phyloP scores from a whole-genome alignment of 2,329 filamentous ascomycete species.

The Colletotrichum falcatum region DNA sequence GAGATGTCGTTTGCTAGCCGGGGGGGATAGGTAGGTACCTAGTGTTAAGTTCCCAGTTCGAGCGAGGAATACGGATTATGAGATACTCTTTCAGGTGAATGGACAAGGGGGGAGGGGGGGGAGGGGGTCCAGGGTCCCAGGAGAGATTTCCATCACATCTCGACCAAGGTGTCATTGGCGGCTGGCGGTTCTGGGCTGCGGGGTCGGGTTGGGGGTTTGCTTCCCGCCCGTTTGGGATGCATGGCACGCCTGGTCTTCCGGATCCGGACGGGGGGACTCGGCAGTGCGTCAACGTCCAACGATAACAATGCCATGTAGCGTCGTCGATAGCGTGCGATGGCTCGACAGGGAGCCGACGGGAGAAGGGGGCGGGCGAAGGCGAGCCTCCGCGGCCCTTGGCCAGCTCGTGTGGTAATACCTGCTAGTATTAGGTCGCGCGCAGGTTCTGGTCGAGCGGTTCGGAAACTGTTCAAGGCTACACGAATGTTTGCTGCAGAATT shows the following conservation, averaged over 20 bases:
- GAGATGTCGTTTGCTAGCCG: conserved; percentile 5
- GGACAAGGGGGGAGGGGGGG: not conserved
- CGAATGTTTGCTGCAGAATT: conserved; percentile 19
- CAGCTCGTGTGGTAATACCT: not conserved
- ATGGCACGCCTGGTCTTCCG: conserved; percentile 17
- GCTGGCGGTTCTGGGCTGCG: conserved; percentile 26
- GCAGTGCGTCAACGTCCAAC: not conserved
- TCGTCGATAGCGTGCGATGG: not conserved
- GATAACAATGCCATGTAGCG: not conserved
- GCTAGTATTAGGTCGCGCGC: conserved; percentile 10
- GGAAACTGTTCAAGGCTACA: not conserved
- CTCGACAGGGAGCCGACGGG: not conserved
- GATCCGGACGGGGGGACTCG: conserved; percentile 21
- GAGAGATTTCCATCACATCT: conserved; percentile 26
- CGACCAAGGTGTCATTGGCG: conserved; percentile 23
- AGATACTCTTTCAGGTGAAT: not conserved
- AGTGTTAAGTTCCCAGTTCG: not conserved
- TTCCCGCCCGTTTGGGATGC: conserved; percentile 28
- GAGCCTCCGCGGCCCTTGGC: not conserved
- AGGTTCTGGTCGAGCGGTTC: not conserved
- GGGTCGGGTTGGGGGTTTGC: conserved; percentile 14
- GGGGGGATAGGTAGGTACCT: not conserved
- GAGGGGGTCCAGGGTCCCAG: conserved; percentile 14
- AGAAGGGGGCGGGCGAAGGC: not conserved
- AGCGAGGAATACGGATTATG: not conserved